Base-by-base conservation (phyloP, 441 rosid genomes). In the Pelargonium citronellum region DNA sequence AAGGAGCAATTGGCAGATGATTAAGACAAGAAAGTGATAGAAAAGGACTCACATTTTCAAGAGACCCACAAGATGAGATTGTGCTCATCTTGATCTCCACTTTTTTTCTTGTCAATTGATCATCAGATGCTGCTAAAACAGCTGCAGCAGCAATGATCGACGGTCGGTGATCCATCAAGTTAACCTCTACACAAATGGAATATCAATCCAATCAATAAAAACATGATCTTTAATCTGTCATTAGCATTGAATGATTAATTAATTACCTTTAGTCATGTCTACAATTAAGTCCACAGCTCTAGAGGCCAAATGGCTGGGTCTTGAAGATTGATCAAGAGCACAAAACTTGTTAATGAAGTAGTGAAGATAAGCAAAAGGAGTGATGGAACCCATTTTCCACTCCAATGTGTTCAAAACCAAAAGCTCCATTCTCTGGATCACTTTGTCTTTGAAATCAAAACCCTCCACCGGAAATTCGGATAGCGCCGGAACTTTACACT, bases 111-210 rank as follows among this genome's bases (percentile, higher is more conserved):
- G 91, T 86, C 78, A 91, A 81, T 22, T 70, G 70, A 67, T 15
- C 70, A 79, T 75, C 71, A 22, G 87, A 78, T 67, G 87, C 87
- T n/a, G 90, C 89, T 67, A 93, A 53, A 24, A 74, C 86, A 70
- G 96, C 88, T 20, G 97, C 96, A 19, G 87, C 90, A 15, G 96
- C 94, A 63, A 93, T 79, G 41, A 78, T 46, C 9, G 91, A 93
- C 19, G 96, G 91, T 64, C 86, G 85, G 87, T 81, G 75, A 71
- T 88, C 84, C 75, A 84, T 76, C 80, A 83, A 75, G 51, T 82
- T 85, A 34, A 84, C 83, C 83, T 83, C 97, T 93, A 83, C 8
- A 68, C 12, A 49, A 69, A 68, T 30, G 37, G 37, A 24, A 49
- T 12, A 49, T 49, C 5, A 15, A 51, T 51, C 58, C 15, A 51